Conservation (phyloP, 78 protist species). For the Paulinella micropora region DNA sequence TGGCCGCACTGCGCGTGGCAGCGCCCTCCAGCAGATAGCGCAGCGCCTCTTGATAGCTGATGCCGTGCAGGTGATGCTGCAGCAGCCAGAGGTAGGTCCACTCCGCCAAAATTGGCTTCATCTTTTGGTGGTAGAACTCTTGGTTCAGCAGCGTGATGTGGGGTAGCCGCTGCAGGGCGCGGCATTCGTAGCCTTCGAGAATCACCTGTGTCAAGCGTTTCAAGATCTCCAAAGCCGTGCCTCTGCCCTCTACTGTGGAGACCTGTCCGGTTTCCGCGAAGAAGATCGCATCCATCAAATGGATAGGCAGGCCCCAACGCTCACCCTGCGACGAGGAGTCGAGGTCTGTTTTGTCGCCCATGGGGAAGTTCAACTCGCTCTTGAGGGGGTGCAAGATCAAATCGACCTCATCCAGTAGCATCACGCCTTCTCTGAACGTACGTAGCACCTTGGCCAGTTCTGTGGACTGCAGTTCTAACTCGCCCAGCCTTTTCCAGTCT, state of each 20-base stretch:
- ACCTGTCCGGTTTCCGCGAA: not conserved
- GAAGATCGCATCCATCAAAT: conserved; percentile 23
- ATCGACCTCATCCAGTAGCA: conserved; percentile 51
- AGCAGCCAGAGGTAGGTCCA: conserved; percentile 27
- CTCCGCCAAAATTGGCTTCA: conserved; percentile 20
- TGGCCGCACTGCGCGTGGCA: too few species aligned
- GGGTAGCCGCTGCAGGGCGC: conserved; percentile 26
- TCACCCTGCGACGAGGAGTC: conserved; percentile 21
- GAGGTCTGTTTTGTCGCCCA: conserved; percentile 33
- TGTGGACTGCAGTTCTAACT: not conserved
- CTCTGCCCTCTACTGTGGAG: not conserved
- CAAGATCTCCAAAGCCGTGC: not conserved
- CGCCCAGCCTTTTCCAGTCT: not conserved
- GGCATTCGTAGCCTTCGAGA: not conserved
- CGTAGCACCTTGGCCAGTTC: not conserved
- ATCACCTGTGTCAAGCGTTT: not conserved
- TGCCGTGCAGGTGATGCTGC: not conserved
- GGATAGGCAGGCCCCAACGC: conserved; percentile 31
- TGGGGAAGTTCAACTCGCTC: conserved; percentile 64
- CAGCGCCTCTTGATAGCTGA: not conserved
- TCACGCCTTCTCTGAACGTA: not conserved
- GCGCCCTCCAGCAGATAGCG: not conserved
- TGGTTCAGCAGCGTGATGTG: conserved; percentile 25
- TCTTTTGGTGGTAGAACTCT: not conserved
- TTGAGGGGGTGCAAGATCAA: conserved; percentile 58